These are phyloP conservation scores for Nidula niveotomentosa DNA, from an alignment of 1,284 basidiomycete species.

Conservation along the genomic window DNA sequence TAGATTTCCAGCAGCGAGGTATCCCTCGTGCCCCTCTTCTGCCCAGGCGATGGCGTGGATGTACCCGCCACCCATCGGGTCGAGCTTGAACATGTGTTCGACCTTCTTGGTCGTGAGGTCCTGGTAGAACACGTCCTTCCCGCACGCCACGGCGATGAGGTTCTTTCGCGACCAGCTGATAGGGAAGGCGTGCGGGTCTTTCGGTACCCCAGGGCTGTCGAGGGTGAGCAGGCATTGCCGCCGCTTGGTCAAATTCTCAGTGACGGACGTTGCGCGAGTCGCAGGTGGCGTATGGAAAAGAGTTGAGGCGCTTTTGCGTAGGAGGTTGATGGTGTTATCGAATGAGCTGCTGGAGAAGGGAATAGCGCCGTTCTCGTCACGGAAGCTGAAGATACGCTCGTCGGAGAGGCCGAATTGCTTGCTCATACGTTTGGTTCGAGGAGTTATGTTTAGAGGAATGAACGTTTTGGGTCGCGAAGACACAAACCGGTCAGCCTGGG, in stretches of 20 bases:
- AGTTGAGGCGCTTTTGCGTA: conserved; percentile 31
- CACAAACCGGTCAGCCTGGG: conserved; percentile 34
- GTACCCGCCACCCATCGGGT: conserved; percentile 10
- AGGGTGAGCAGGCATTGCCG: conserved; percentile 30
- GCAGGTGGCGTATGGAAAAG: conserved; percentile 22
- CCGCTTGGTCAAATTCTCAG: conserved; percentile 31
- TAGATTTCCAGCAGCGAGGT: conserved; percentile 32
- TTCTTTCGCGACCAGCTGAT: conserved; percentile 36
- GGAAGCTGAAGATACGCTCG: conserved; percentile 31
- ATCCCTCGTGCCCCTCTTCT: conserved; percentile 21
- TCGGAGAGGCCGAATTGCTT: conserved; percentile 33
- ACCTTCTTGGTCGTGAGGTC: conserved; percentile 30
- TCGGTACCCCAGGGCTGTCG: conserved; percentile 34
- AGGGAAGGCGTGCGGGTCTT: conserved; percentile 28
- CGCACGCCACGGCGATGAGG: conserved; percentile 35
- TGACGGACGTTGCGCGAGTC: conserved; percentile 26
- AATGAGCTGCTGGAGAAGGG: neutral
- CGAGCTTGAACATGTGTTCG: conserved; percentile 22
- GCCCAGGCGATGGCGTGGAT: conserved; percentile 33
- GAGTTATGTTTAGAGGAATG: conserved; percentile 35
- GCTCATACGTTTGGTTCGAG: conserved; percentile 36
- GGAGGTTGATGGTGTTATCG: conserved; percentile 24
- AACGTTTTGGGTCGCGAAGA: conserved; percentile 29
- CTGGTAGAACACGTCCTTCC: conserved; percentile 34
- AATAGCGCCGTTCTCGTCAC: conserved; percentile 18